phyloP scores from a whole-genome alignment of 306 rosid species.

The Delonix regia region DNA sequence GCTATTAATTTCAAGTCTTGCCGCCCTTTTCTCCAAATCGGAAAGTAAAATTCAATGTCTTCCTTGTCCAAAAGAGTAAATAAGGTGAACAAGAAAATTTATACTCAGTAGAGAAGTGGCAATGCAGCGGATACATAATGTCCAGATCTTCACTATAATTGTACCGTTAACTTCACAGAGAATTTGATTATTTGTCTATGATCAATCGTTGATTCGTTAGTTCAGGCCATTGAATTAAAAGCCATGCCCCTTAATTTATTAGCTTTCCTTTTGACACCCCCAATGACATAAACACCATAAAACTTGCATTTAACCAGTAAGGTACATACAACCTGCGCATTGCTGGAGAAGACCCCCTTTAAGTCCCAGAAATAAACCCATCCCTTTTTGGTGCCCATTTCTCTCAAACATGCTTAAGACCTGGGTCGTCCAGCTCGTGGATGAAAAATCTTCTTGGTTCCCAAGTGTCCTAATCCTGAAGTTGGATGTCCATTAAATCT shows the following conservation, averaged over 20 bases:
- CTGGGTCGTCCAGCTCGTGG: not conserved
- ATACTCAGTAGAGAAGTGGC: not conserved
- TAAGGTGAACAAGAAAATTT: not conserved
- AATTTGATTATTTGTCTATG: not conserved
- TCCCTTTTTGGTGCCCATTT: not conserved
- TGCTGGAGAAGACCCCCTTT: not conserved
- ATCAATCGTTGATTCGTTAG: not conserved
- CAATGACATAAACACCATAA: not conserved
- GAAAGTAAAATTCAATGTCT: not conserved
- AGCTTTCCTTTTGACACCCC: not conserved
- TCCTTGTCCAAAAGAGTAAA: not conserved
- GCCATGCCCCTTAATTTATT: not conserved
- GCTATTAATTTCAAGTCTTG: not conserved
- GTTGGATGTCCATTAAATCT: conserved; percentile 62
- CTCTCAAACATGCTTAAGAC: not conserved
- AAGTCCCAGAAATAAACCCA: not conserved
- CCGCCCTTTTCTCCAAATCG: not conserved
- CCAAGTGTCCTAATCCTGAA: conserved; percentile 42
- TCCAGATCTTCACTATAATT: conserved; percentile 1
- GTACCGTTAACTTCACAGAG: not conserved
- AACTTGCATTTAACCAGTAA: not conserved
- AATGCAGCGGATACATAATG: not conserved
- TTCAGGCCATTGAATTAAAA: not conserved
- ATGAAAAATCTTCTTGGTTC: not conserved
- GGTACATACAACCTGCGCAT: not conserved